A percentile compares a stretch with the other conserved stretches of the same genome.
phyloP scores from a whole-genome alignment of 441 rosid genomes.

The Mallotus japonicus region DNA sequence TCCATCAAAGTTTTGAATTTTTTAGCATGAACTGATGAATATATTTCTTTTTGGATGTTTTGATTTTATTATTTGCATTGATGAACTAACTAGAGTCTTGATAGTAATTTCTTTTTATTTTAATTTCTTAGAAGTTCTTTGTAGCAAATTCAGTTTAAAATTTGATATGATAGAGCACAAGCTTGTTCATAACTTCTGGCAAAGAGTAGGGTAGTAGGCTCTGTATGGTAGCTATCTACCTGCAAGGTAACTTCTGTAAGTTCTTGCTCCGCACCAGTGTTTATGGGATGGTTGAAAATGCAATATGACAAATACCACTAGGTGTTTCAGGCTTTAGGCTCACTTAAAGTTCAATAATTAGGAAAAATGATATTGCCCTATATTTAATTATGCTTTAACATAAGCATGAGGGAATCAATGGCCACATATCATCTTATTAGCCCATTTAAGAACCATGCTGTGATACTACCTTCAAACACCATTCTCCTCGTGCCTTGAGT shows the following conservation, averaged over 20 bases:
- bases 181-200: not conserved
- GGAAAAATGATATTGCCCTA: not conserved
- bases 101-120: not conserved
- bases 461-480: not conserved
- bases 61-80: not conserved
- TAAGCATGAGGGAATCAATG: not conserved
- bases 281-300: not conserved
- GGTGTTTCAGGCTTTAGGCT: too few relatives aligned
- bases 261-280: not conserved
- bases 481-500: not conserved
- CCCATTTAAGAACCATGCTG: not conserved
- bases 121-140: not conserved
- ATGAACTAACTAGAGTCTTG: not conserved
- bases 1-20: not conserved
- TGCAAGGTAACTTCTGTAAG: not conserved
- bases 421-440: too few relatives aligned
- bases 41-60: not conserved
- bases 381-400: not conserved
- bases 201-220: not conserved
- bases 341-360: not conserved
- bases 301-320: not conserved
- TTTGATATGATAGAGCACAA: not conserved
- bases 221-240: not conserved
- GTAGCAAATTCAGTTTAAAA: not conserved
- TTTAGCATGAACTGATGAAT: not conserved